Evolutionary conservation across 768 basidiomycete species (phyloP), one percentile per base, ranked within the genome.

Genomic region (Tephrocybe sp.): DNA sequence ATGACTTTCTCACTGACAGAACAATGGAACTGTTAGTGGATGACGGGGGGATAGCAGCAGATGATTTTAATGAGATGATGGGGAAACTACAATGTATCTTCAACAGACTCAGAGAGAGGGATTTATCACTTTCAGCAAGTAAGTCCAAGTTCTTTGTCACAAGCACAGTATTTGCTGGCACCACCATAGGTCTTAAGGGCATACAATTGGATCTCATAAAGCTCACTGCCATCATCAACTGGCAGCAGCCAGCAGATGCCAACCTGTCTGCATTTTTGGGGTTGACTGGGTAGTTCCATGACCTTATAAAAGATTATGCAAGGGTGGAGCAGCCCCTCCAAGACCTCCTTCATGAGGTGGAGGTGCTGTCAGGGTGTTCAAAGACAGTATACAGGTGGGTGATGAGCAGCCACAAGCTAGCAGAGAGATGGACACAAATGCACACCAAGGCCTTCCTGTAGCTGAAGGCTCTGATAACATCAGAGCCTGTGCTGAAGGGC

Each of bases 191-290:
- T 2, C 60, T 60, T 0, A 27, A 58, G 0, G 73, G 74, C 1
- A 61, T 75, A 2, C 24, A 45, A n/a, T 63, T 66, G 9, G 70
- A 74, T 41, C 36, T 52, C 2, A 24, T 60, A 3, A 75, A 75
- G 52, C 54, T 75, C 4, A 65, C 63, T 1, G 67, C 71, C 1
- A 64, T 76, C 3, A 64, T 74, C 1, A 49, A 69, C 39, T 72
- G 69, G 67, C 36, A 47, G n/a, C 42, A 26, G 38, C 74, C 73
- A 1, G n/a, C 43, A 12, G 54, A 66, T 25, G 59, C 61, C 1
- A 54, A 70, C 9, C 52, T 76, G 6, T 47, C 52, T 3, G 58
- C 58, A 6, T 76, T 77, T 52, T 28, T 71, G 5, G 69, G 73
- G 0, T 55, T 73, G 4, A 68, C 65, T 4, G 59, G 65, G n/a